Evolutionary conservation across 345 rosid species (phyloP).

Genomic region (Euphorbia tirucalli): DNA sequence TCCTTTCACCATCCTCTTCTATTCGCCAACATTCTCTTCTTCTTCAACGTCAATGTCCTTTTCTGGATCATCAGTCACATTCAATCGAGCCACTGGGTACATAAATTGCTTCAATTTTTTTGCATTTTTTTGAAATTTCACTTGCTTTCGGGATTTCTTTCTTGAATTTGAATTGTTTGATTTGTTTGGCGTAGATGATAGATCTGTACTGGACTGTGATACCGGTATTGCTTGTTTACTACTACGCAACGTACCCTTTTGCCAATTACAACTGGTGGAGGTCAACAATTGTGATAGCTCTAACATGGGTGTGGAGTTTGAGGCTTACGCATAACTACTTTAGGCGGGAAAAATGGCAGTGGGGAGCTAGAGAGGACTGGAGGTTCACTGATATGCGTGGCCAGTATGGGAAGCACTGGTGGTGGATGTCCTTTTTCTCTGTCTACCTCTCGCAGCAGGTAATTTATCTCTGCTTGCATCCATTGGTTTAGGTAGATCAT

Average conservation of each 20-base stretch:
- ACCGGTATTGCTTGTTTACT: constrained; percentile 76
- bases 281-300: constrained; percentile 50
- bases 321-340: constrained; percentile 86
- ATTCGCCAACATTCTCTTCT: constrained; percentile 73
- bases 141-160: too few relatives aligned
- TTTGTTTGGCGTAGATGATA: constrained; percentile 57
- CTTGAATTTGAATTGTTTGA: background rate
- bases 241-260: constrained; percentile 71
- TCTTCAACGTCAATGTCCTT: constrained; percentile 84
- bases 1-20: constrained; percentile 78
- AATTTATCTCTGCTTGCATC: constrained; percentile 1
- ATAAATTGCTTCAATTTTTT: constrained; percentile 5
- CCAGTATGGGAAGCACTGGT: constrained; percentile 86
- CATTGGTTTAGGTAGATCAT: background rate
- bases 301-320: constrained; percentile 82
- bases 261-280: constrained; percentile 58
- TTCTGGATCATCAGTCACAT: constrained; percentile 80
- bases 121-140: background rate
- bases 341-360: constrained; percentile 94
- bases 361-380: constrained; percentile 98
- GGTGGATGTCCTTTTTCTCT: constrained; percentile 92
- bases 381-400: constrained; percentile 74
- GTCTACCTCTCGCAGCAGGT: constrained; percentile 94
- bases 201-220: constrained; percentile 94
- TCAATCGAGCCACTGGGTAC: constrained; percentile 88